Conservation (phyloP, 495 filamentous ascomycete genomes). For the Patellaria atrata region DNA sequence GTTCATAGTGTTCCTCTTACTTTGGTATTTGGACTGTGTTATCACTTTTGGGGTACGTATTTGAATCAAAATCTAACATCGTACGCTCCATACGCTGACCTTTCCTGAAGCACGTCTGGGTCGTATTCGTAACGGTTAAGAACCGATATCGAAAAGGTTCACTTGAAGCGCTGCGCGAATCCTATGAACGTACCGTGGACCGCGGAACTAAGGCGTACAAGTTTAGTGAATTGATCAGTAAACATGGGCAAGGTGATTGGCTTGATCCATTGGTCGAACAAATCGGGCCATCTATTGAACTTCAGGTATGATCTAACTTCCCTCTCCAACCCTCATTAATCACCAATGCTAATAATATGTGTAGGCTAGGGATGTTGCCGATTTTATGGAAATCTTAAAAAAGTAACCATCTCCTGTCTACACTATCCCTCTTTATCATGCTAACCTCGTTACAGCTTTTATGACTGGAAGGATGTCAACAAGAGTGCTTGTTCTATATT, state of each 20-base stretch:
- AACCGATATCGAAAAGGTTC: conserved; percentile 9
- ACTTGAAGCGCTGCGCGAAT: conserved; percentile 15
- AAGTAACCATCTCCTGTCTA: too few relatives aligned
- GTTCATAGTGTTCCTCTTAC: conserved; percentile 12
- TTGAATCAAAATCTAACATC: neutral
- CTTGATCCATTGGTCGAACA: conserved; percentile 19
- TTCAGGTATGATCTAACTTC: too few relatives aligned
- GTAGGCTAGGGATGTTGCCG: conserved; percentile 18
- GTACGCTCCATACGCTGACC: conserved; percentile 4
- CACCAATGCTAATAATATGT: too few relatives aligned
- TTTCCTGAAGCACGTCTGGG: conserved; percentile 12
- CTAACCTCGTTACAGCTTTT: too few relatives aligned
- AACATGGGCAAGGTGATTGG: conserved; percentile 20
- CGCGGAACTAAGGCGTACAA: conserved; percentile 11
- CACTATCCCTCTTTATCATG: too few relatives aligned
- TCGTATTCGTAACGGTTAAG: conserved; percentile 16
- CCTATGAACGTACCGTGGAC: conserved; percentile 13
- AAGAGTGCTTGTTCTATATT: conserved; percentile 10
- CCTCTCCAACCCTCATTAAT: too few relatives aligned
- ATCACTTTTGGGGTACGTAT: conserved; percentile 19
- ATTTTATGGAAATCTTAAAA: conserved; percentile 18
- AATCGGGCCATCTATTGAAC: conserved; percentile 19
- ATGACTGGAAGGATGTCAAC: conserved; percentile 17
- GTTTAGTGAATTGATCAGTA: conserved; percentile 19
- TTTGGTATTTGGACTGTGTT: conserved; percentile 16